Conservation (phyloP, 164 flowering plant genomes). For the Litsea cubeba region DNA sequence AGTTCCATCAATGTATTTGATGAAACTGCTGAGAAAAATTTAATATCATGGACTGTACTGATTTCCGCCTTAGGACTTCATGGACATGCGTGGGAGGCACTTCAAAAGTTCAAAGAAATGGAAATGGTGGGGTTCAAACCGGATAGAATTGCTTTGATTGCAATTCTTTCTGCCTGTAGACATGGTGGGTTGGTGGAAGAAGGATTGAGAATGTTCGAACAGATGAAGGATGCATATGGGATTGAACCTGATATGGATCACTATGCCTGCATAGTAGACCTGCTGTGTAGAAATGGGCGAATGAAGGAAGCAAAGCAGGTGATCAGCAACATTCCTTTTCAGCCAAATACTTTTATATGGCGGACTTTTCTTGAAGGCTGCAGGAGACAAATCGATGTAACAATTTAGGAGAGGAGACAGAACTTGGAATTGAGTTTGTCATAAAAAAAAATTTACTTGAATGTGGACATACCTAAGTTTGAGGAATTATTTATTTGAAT, state of each 20-base stretch:
- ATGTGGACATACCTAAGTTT: no score
- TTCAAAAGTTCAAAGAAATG: constrained; percentile 62
- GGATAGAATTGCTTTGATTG: constrained; percentile 52
- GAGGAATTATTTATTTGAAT: no score
- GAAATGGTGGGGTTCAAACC: constrained; percentile 48
- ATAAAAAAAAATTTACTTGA: neutral
- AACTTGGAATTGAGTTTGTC: neutral
- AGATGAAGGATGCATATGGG: constrained; percentile 39
- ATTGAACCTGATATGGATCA: constrained; percentile 76
- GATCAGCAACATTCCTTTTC: constrained; percentile 59
- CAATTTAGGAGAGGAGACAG: neutral
- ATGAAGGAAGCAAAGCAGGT: constrained; percentile 65
- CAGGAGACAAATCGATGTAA: constrained; percentile 24
- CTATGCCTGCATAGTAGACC: constrained; percentile 57
- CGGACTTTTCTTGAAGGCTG: constrained; percentile 65
- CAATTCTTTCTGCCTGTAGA: constrained; percentile 69
- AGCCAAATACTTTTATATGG: constrained; percentile 67
- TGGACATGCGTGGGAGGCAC: constrained; percentile 53
- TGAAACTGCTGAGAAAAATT: constrained; percentile 37
- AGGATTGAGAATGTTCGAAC: constrained; percentile 56
- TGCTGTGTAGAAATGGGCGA: constrained; percentile 52
- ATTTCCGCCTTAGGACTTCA: constrained; percentile 67
- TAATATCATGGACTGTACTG: constrained; percentile 77
- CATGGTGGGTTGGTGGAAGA: constrained; percentile 70
- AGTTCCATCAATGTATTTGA: constrained; percentile 53